Evolutionary conservation across 1,284 basidiomycete genomes (phyloP), one percentile per base, ranked within the genome.

Genomic region (Blastosporella zonata): DNA sequence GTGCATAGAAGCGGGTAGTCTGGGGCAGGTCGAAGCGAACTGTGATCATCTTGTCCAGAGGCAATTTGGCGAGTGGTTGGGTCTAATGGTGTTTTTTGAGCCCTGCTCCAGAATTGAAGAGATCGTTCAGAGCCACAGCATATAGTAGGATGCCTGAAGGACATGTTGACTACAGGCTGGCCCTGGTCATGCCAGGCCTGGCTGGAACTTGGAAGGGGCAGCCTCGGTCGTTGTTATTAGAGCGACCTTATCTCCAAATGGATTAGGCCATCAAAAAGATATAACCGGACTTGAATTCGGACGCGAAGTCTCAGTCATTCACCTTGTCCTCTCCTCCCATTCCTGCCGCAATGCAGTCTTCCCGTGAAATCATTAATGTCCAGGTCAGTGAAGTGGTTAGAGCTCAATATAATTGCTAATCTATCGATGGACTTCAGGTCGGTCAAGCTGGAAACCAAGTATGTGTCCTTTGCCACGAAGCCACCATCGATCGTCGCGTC

Each of bases 301-400:
- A 20, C 33, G 10, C 18, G 36, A 43, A 40, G 28, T 49, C 47
- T 38, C 41, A 49, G 35, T 50, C 44, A 40, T 47, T 39, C n/a
- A 20, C 34, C n/a, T 43, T 38, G 33, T 28, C 49, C 17, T 38
- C 45, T 43, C 25, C 29, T 27, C 39, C 27, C 36, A 17, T 35
- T n/a, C n/a, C 23, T 13, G 15, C 20, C 23, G 25, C 41, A 17
- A 52, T 49, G 34, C 50, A 53, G 20, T 50, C 54, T 27, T 34
- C 54, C 33, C 78, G 82, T 53, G 82, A 84, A 69, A 84, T 84
- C 46, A 71, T 85, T 62, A 85, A 82, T 63, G 59, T 85, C 23
- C 82, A 85, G 72, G 82, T 74, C 61, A 55, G 63, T 47, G 10
- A 36, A 38, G 27, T 12, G 20, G 20, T 18, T 12, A 36, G 9